Percentiles rank a stretch among this genome's conserved stretches.
Conservation (phyloP, 164 flowering plant species). For the Stephania yunnanensis region DNA sequence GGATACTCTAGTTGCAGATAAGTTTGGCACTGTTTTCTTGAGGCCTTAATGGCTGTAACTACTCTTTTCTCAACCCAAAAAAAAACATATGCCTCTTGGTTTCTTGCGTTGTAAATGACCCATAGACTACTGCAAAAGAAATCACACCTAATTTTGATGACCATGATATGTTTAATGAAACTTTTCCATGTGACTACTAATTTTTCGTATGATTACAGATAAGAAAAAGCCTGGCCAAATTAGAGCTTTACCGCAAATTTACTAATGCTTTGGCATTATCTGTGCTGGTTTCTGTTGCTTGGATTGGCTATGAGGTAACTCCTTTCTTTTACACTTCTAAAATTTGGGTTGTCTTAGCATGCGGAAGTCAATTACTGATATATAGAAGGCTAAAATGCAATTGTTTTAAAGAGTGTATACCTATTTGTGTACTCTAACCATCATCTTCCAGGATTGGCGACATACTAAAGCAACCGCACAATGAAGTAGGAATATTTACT, state of each 20-base stretch:
- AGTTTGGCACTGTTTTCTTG: too few relatives aligned
- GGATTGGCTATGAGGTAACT: slow-evolving; percentile 93
- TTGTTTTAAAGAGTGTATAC: not conserved
- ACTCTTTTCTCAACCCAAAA: too few relatives aligned
- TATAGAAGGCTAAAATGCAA: not conserved
- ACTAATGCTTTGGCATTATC: slow-evolving; percentile 77
- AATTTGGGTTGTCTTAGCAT: not conserved
- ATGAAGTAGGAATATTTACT: not conserved
- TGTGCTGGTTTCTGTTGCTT: slow-evolving; percentile 81
- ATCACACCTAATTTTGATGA: not conserved
- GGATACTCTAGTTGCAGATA: too few relatives aligned
- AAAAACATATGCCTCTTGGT: too few relatives aligned
- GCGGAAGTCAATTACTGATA: not conserved
- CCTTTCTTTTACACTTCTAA: slow-evolving; percentile 5
- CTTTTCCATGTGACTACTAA: not conserved
- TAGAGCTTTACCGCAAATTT: slow-evolving; percentile 81
- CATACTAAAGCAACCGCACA: not conserved
- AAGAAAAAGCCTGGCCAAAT: slow-evolving; percentile 68
- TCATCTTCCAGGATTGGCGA: not conserved
- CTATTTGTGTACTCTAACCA: not conserved
- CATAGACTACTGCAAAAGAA: too few relatives aligned
- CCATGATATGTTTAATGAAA: not conserved
- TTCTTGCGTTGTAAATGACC: too few relatives aligned
- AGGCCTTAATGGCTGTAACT: too few relatives aligned
- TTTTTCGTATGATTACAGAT: slow-evolving; percentile 30